phyloP scores from a whole-genome alignment of 345 rosid species.

The Populus simonii region DNA sequence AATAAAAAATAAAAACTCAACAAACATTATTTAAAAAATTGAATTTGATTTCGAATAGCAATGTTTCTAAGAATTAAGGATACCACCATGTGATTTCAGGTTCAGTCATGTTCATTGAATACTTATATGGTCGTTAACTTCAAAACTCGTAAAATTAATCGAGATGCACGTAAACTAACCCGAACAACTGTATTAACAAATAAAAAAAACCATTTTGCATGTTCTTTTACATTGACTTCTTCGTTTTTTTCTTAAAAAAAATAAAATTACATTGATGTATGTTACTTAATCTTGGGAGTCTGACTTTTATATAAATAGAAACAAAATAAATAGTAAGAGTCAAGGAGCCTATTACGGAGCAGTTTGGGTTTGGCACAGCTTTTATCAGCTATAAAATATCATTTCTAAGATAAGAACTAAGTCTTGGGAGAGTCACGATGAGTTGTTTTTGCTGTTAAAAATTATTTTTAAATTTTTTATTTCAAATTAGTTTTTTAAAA shows the following conservation, averaged over 20 bases:
- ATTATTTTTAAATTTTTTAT: no score
- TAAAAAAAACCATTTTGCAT: neutral
- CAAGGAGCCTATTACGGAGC: neutral
- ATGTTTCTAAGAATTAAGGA: neutral
- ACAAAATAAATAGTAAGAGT: neutral
- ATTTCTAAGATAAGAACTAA: no score
- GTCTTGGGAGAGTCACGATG: no score
- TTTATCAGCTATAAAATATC: neutral
- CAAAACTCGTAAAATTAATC: fast-evolving
- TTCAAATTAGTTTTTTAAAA: no score
- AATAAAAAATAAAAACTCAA: no score
- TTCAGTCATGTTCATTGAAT: no score
- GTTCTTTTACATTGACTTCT: neutral
- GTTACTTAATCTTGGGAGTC: neutral
- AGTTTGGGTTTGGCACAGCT: neutral
- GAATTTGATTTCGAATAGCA: neutral
- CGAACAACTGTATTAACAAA: fast-evolving
- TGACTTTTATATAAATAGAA: neutral
- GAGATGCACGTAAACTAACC: fast-evolving
- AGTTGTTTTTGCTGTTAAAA: no score
- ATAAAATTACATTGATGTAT: neutral
- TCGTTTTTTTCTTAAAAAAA: no score
- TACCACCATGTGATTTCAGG: neutral
- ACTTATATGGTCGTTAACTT: no score
- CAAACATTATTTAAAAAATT: no score